Evolutionary conservation across 1,284 basidiomycete species (phyloP).

Genomic region (Papiliotrema laurentii): DNA sequence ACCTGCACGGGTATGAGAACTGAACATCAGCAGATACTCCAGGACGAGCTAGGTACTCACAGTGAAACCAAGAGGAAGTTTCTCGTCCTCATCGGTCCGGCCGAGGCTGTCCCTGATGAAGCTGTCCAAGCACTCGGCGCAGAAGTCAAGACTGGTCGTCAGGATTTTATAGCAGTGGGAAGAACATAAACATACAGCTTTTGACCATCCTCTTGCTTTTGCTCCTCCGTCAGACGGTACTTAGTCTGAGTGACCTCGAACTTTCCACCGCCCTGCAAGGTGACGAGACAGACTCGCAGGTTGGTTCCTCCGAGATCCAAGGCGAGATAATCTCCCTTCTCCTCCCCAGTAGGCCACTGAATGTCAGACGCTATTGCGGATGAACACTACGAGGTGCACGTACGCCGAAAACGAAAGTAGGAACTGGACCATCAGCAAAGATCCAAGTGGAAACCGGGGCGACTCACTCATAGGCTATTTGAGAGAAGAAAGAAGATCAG

Average conservation of each 20-base stretch:
- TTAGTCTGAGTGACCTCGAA: conserved; percentile 98
- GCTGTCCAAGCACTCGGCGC: conserved; percentile 84
- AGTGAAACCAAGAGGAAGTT: conserved; percentile 87
- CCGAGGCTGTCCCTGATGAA: conserved; percentile 69
- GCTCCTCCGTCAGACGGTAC: conserved; percentile 93
- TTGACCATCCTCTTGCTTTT: conserved; percentile 96
- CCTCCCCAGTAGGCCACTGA: conserved; percentile 80
- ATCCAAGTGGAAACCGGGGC: conserved; percentile 86
- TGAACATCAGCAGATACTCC: conserved; percentile 33
- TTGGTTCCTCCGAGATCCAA: conserved; percentile 97
- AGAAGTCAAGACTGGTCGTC: conserved; percentile 75
- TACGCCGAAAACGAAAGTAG: conserved; percentile 87
- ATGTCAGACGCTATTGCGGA: background rate
- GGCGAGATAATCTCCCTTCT: conserved; percentile 86
- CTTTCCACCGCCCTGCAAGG: conserved; percentile 83
- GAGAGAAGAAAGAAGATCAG: background rate
- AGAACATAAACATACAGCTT: conserved; percentile 53
- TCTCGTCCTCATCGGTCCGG: conserved; percentile 62
- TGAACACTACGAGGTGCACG: conserved; percentile 6
- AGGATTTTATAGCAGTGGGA: background rate
- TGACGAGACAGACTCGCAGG: conserved; percentile 93
- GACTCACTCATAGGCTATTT: conserved; percentile 45
- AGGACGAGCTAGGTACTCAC: conserved; percentile 52
- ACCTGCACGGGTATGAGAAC: conserved; percentile 93
- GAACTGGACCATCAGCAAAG: conserved; percentile 71